Conservation (phyloP, 352 stramenopile genomes). For the Phytopythium boreale region DNA sequence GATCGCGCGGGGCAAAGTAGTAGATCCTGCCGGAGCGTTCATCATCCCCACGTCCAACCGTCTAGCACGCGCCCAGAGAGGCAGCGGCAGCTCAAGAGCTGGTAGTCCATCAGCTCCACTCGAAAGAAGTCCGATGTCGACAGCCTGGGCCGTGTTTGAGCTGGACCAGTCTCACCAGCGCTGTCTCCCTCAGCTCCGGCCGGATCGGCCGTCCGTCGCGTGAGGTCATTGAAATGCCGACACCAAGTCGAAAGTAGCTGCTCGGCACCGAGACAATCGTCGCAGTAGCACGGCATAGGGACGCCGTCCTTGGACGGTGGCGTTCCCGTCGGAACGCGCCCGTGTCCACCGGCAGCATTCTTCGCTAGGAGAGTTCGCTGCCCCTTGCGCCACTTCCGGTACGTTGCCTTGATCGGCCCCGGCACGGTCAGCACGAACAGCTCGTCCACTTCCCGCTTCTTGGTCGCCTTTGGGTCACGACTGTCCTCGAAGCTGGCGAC, state of each 20-base stretch:
- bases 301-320: constrained; percentile 36
- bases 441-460: not conserved
- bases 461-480: not conserved
- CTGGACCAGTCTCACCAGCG: not conserved
- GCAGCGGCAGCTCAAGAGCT: constrained; percentile 11
- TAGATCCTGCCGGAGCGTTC: constrained; percentile 18
- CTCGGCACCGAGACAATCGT: constrained; percentile 42
- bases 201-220: constrained; percentile 21
- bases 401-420: constrained; percentile 23
- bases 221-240: constrained; percentile 52
- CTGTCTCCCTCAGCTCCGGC: not conserved
- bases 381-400: constrained; percentile 37
- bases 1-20: constrained; percentile 27
- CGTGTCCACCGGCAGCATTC: not conserved
- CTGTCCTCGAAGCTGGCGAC: not conserved
- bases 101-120: constrained; percentile 26
- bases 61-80: not conserved
- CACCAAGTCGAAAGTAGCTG: constrained; percentile 53
- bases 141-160: constrained; percentile 6
- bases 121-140: constrained; percentile 28
- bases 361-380: constrained; percentile 24
- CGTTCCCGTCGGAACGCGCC: constrained; percentile 30
- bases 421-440: constrained; percentile 39
- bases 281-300: constrained; percentile 44
- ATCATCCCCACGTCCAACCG: no score